Percentiles rank a stretch among this genome's conserved stretches.
phyloP scores from a whole-genome alignment of 768 basidiomycete species.

The Pisolithus marmoratus region DNA sequence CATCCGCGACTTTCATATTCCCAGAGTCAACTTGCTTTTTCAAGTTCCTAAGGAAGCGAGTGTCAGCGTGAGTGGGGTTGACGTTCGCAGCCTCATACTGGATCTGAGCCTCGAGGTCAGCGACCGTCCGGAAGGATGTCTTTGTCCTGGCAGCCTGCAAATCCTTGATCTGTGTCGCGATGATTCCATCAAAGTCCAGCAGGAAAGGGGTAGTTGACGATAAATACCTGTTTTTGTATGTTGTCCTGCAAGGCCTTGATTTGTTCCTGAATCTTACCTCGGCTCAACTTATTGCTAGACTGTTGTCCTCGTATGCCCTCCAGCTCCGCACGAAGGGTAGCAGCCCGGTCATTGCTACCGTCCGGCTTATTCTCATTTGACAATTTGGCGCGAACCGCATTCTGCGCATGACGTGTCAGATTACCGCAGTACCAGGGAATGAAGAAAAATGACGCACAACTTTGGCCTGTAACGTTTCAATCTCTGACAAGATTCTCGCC shows the following conservation, averaged over 20 bases:
- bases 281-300: constrained; percentile 63
- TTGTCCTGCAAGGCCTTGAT: constrained; percentile 72
- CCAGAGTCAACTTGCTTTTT: constrained; percentile 93
- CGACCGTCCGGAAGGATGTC: constrained; percentile 70
- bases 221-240: constrained; percentile 71
- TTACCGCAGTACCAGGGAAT: background rate
- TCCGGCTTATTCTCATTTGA: constrained; percentile 52
- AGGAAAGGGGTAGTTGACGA: background rate
- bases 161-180: constrained; percentile 66
- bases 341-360: constrained; percentile 65
- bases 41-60: constrained; percentile 48
- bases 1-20: constrained; percentile 85
- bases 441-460: constrained; percentile 50
- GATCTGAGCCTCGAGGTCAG: constrained; percentile 84
- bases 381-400: constrained; percentile 72
- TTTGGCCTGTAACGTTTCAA: constrained; percentile 75
- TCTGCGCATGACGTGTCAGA: constrained; percentile 35
- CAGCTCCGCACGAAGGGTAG: constrained; percentile 71
- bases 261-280: constrained; percentile 71
- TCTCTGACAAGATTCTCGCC: constrained; percentile 73
- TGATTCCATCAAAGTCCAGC: constrained; percentile 2
- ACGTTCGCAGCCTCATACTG: constrained; percentile 44
- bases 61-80: constrained; percentile 1
- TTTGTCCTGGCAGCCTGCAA: constrained; percentile 78
- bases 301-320: constrained; percentile 76